Evolutionary conservation across 345 rosid species (phyloP), one percentile per base, ranked within the genome.

Genomic region (Gossypium arboreum): DNA sequence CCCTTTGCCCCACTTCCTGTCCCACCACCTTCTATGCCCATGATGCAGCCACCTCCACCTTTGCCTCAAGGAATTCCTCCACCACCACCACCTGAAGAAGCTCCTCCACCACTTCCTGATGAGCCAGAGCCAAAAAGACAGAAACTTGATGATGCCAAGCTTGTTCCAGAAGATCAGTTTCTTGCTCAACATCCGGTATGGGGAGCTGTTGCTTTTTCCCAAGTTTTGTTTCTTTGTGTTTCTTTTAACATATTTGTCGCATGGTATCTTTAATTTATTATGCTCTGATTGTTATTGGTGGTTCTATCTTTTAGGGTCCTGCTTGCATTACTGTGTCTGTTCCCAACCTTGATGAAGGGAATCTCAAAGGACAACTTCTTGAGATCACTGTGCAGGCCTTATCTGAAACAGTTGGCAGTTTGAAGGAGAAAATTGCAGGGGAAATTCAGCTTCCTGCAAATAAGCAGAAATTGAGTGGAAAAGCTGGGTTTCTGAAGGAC

Each of bases 61-160:
- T 55, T 72, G 75, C 75, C 75, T 25, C 75, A 55, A 57, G 75
- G 75, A 18, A 59, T 72, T 6, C 75, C 75, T 56, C 75, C 75
- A 2, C 75, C 75, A 3, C 75, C 75, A 56, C 75, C 75, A 72
- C 74, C 74, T 18, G 44, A 29, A 29, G 66, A 61, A 29, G 44
- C 66, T 80, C 97, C 93, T 59, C 98, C 97, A 41, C 98, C 98
- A 10, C 98, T 90, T 81, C 98, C 98, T 2, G 97, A 92, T 63
- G 98, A 94, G 81, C 97, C 97, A 3, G 97, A 92, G 79, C 92
- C 92, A 60, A 94, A 92, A 86, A 89, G 92, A 82, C 97, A 87
- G 76, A 92, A 83, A 84, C 88, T 88, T n/a, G 97, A 92, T 73
- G 98, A 94, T 82, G 80, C 91, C 20, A 77, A 77, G 71, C 95